phyloP scores from a whole-genome alignment of 371 early-diverging fungal genomes.

The Syncephalastrum sp. region DNA sequence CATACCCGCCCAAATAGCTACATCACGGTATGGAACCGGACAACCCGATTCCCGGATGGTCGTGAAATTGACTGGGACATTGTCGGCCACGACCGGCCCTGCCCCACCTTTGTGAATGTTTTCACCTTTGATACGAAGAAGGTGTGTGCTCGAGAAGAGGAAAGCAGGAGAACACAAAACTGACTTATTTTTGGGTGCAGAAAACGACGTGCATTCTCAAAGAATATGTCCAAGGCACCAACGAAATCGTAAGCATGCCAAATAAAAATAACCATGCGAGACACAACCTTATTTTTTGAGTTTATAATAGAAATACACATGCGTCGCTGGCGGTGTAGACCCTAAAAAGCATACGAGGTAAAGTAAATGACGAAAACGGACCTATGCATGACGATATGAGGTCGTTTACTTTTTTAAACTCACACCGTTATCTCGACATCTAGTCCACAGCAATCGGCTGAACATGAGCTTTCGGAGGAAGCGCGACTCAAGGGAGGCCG shows the following conservation, averaged over 20 bases:
- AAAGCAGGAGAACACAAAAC: neutral
- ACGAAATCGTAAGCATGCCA: slow-evolving; percentile 46
- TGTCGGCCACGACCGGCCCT: slow-evolving; percentile 50
- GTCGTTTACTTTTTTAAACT: neutral
- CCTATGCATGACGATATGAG: neutral
- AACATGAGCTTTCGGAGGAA: slow-evolving; percentile 66
- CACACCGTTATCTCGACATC: neutral
- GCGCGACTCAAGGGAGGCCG: slow-evolving; percentile 52
- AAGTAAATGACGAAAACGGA: neutral
- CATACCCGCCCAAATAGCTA: slow-evolving; percentile 20
- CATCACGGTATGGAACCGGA: slow-evolving; percentile 59
- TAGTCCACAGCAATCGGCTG: slow-evolving; percentile 54
- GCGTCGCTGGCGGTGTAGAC: slow-evolving; percentile 61
- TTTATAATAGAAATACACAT: slow-evolving; percentile 50
- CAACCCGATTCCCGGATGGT: slow-evolving; percentile 54
- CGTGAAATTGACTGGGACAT: slow-evolving; percentile 59
- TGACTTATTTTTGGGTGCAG: slow-evolving; percentile 18
- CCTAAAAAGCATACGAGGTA: slow-evolving; percentile 52
- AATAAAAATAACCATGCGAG: no score
- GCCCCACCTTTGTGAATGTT: slow-evolving; percentile 48
- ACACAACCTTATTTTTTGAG: no score
- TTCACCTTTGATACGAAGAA: slow-evolving; percentile 47
- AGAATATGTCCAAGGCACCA: slow-evolving; percentile 67
- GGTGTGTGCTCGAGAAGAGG: neutral
- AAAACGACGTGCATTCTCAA: slow-evolving; percentile 58